Evolutionary conservation across 805 yeast species (phyloP), one percentile per base, ranked within the genome.

Genomic region (Candida ipomoeae): DNA sequence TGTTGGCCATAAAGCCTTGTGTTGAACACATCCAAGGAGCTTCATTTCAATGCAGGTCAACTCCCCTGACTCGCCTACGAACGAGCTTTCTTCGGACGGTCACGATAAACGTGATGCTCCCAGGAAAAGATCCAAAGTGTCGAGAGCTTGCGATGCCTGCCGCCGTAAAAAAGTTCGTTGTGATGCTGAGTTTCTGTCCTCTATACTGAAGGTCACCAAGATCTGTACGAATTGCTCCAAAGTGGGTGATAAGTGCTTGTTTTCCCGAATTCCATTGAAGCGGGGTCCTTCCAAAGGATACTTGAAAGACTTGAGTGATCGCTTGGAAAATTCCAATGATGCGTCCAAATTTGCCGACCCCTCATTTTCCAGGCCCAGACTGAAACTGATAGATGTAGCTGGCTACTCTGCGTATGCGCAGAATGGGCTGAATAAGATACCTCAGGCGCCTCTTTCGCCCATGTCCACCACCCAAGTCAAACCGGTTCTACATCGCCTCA

Each of bases 131-230:
- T 76, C 85, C 7, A 87, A 87, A 62, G 89, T 86, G 0, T 84
- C 90, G 1, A 66, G 95, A 48, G 94, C 92, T 1, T 87, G 95
- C 63, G 95, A 87, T 63, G 83, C 84, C 48, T 87, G 94, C 64
- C 75, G 94, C 35, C 74, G 86, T 42, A 85, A 85, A 64, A 87
- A 87, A 62, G 77, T 86, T 20, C 74, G 81, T 48, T 87, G 95
- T 67, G 83, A 86, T 62, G 89, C 87, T 20, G 75, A 75, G 23
- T 75, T 77, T 50, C 72, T 73, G 46, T 44, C 67, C 10, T 66
- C 73, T 5, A 71, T 78, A 17, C 78, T 69, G 57, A 68, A 70
- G 8, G 76, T 82, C n/a, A 68, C 76, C 35, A 75, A 74, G 52
- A 64, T 74, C 1, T 87, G 95, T 63, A 68, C 83, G 13, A 83